These are phyloP conservation scores for Pleurotus pulmonarius DNA, from an alignment of 768 basidiomycete species.

Conservation along the genomic window DNA sequence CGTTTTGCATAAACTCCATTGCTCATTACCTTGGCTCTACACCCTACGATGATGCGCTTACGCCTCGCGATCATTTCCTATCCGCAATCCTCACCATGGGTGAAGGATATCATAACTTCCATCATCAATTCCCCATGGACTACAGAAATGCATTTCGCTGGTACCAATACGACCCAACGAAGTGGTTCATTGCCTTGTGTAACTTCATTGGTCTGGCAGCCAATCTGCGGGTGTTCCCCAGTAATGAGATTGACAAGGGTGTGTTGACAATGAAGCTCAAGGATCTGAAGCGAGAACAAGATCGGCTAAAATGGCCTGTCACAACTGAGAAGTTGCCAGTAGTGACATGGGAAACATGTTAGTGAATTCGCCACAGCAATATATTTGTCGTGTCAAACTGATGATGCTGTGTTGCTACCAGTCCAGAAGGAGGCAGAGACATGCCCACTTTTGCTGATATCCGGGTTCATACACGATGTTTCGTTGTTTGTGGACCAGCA, in stretches of 20 bases:
- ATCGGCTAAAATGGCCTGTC: conserved; percentile 59
- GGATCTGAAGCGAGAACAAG: conserved; percentile 59
- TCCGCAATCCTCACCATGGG: conserved; percentile 84
- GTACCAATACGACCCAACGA: conserved; percentile 92
- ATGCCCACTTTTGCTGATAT: conserved; percentile 65
- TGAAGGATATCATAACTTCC: conserved; percentile 89
- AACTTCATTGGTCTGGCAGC: conserved; percentile 66
- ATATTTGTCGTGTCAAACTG: neutral
- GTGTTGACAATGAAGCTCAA: conserved; percentile 83
- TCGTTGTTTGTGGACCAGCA: conserved; percentile 70
- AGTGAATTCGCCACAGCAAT: conserved; percentile 21
- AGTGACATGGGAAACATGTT: conserved; percentile 79
- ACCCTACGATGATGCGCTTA: conserved; percentile 78
- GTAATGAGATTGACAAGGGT: conserved; percentile 84
- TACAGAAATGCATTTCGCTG: conserved; percentile 74
- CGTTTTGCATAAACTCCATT: conserved; percentile 86
- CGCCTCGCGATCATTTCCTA: conserved; percentile 74
- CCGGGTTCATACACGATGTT: conserved; percentile 87
- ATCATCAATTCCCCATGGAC: conserved; percentile 89
- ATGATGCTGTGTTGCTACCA: conserved; percentile 19
- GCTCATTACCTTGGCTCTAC: conserved; percentile 82
- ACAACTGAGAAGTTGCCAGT: conserved; percentile 62
- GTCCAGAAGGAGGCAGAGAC: conserved; percentile 66
- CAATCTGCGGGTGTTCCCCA: conserved; percentile 80
- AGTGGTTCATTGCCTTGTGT: conserved; percentile 86